Base-by-base conservation (phyloP, 176 grass and related monocot genomes). In the Hordeum marinum region DNA sequence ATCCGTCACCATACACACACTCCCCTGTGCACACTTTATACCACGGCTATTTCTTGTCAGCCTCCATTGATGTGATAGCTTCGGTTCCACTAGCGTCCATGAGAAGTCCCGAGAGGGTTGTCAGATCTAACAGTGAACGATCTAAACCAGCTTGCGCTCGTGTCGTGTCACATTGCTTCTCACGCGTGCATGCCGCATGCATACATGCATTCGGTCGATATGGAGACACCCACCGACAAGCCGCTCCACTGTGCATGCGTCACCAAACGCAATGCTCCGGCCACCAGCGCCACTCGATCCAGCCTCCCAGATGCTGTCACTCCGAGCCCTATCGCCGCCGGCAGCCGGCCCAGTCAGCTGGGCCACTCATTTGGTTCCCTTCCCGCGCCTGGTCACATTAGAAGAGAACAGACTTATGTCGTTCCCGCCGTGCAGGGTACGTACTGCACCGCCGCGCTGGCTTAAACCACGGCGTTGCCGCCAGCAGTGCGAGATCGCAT, bases 381-480 rank as follows among this genome's bases (percentile, higher is more conserved):
- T 61, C 24, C 46, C 15, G 29, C 14, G 24, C 37, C 21, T 71
- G 21, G 37, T 23, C 68, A 43, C 39, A 21, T 24, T 39, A 11
- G 66, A 71, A 21, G 39, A 1, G 75, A 81, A 85, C 9, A 81
- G 88, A 37, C 83, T 77, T 89, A 85, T 85, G 83, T 81, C 78
- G 62, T 63, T 25, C 65, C n/a, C 32, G 76, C 75, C 26, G 79
- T 13, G 12, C 45, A 13, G 68, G 77, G 15, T 8, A 18, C 67
- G 66, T 68, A 39, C 43, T 36, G 21, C 60, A 39, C 11, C 7
- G 71, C 29, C 58, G 23, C 32, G 4, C 78, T 41, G 63, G 35
- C 35, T 13, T 37, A 5, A 54, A 11, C 52, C 52, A 32, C 14
- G 27, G 6, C 37, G 35, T 37, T 7, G 29, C 36, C 6, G 46